phyloP scores from a whole-genome alignment of 2,329 filamentous ascomycete species.

The Lecanicillium sp. region DNA sequence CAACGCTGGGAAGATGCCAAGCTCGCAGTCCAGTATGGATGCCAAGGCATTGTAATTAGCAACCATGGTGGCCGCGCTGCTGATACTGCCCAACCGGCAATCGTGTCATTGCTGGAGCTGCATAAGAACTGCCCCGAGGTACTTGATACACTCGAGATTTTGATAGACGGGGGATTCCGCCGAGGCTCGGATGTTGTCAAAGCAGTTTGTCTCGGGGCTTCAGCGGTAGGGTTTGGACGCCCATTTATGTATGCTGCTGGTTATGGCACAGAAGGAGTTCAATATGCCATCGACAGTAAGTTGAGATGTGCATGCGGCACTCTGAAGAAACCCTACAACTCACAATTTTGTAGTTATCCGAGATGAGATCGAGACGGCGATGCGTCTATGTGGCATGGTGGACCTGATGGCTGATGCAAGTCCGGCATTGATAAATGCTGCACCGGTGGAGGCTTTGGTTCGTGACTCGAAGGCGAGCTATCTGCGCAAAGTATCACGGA shows the following conservation, averaged over 20 bases:
- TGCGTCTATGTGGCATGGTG: slow-evolving; percentile 22
- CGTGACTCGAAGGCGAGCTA: neutral
- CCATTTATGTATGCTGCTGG: slow-evolving; percentile 32
- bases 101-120: slow-evolving; percentile 31
- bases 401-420: slow-evolving; percentile 11
- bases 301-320: slow-evolving; percentile 8
- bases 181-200: slow-evolving; percentile 35
- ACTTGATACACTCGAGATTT: slow-evolving; percentile 27
- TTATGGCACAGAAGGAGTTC: slow-evolving; percentile 38
- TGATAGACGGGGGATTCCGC: slow-evolving; percentile 33
- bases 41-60: slow-evolving; percentile 33
- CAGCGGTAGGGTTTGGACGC: slow-evolving; percentile 37
- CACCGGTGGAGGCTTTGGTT: slow-evolving; percentile 15
- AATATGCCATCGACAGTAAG: slow-evolving; percentile 29
- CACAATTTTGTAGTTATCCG: slow-evolving; percentile 21
- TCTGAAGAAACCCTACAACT: no score
- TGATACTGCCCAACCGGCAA: slow-evolving; percentile 28
- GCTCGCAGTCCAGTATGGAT: slow-evolving; percentile 26
- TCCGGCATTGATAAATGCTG: slow-evolving; percentile 15
- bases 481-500: no score
- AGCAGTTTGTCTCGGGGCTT: slow-evolving; percentile 33
- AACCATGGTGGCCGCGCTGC: slow-evolving; percentile 35
- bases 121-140: slow-evolving; percentile 30
- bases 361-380: slow-evolving; percentile 28
- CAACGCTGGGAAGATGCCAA: slow-evolving; percentile 32